These are phyloP conservation scores for Coemansia sp. DNA, from an alignment of 192 early-diverging fungal species.

Conservation along the genomic window DNA sequence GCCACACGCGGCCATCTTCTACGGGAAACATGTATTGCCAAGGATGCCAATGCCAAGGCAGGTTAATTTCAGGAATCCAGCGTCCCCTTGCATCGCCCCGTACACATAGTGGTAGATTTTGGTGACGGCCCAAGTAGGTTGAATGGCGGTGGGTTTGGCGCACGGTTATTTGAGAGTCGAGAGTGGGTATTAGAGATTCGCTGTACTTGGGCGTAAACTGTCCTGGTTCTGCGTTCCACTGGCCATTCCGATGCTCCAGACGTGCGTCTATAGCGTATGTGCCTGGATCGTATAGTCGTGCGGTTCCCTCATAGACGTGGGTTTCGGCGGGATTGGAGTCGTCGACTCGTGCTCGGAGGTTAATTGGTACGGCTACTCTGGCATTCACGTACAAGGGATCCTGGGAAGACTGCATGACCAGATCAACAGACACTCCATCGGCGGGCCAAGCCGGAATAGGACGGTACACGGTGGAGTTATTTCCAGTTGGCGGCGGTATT, in stretches of 20 bases:
- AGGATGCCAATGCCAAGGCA: conserved; percentile 5
- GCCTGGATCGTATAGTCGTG: conserved; percentile 29
- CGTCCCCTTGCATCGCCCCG: conserved; percentile 9
- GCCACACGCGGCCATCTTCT: conserved; percentile 28
- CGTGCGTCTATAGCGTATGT: conserved; percentile 27
- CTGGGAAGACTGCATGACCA: conserved; percentile 12
- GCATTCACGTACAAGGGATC: conserved; percentile 19
- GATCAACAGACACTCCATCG: conserved; percentile 30
- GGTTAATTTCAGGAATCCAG: conserved; percentile 26
- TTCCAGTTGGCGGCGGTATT: conserved; percentile 7
- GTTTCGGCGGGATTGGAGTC: no score
- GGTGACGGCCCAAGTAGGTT: conserved; percentile 20
- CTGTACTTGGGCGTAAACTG: conserved; percentile 3
- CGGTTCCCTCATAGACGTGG: conserved; percentile 24
- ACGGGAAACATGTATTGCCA: conserved; percentile 18
- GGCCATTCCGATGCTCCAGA: conserved; percentile 14
- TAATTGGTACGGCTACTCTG: conserved; percentile 18
- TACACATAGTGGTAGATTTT: conserved; percentile 22
- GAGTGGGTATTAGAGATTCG: conserved; percentile 5
- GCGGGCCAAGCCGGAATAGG: conserved; percentile 23
- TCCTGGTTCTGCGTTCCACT: conserved; percentile 31
- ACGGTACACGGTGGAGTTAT: background rate
- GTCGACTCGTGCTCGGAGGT: no score
- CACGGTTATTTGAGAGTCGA: conserved; percentile 3
- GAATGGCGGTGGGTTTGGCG: conserved; percentile 4